Evolutionary conservation across 2,329 filamentous ascomycete genomes (phyloP).

Genomic region (Aschersonia sp.): DNA sequence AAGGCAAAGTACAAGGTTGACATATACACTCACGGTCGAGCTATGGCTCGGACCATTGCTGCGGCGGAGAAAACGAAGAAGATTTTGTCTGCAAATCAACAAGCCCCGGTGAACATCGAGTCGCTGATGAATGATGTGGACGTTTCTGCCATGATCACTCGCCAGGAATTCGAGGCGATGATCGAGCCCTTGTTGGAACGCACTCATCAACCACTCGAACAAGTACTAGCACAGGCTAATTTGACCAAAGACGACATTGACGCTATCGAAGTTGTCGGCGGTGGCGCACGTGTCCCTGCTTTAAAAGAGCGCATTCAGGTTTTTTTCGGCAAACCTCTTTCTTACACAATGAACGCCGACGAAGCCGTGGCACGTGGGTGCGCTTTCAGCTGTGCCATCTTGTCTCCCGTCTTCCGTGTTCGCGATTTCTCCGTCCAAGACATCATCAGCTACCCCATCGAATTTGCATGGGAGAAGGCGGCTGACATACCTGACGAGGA

Average conservation of each 20-base stretch:
- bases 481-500: constrained; percentile 97
- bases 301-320: constrained; percentile 80
- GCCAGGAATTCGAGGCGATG: constrained; percentile 86
- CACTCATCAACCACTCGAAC: constrained; percentile 62
- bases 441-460: constrained; percentile 94
- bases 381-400: constrained; percentile 93
- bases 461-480: constrained; percentile 98
- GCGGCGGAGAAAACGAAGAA: constrained; percentile 98
- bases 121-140: constrained; percentile 98
- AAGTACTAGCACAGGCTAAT: constrained; percentile 88
- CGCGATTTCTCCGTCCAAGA: constrained; percentile 97
- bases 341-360: constrained; percentile 95
- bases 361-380: constrained; percentile 93
- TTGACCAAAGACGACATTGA: constrained; percentile 88
- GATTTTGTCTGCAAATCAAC: constrained; percentile 87
- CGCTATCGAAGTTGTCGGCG: constrained; percentile 82
- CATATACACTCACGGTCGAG: constrained; percentile 81
- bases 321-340: constrained; percentile 87
- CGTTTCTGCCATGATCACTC: constrained; percentile 76
- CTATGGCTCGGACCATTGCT: constrained; percentile 70
- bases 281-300: constrained; percentile 82
- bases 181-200: constrained; percentile 71
- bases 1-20: constrained; percentile 97
- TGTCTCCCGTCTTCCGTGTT: constrained; percentile 95
- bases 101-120: constrained; percentile 90